Evolutionary conservation across 208 protist species (phyloP), one percentile per base, ranked within the genome.

Genomic region (Spongospora subterranea): DNA sequence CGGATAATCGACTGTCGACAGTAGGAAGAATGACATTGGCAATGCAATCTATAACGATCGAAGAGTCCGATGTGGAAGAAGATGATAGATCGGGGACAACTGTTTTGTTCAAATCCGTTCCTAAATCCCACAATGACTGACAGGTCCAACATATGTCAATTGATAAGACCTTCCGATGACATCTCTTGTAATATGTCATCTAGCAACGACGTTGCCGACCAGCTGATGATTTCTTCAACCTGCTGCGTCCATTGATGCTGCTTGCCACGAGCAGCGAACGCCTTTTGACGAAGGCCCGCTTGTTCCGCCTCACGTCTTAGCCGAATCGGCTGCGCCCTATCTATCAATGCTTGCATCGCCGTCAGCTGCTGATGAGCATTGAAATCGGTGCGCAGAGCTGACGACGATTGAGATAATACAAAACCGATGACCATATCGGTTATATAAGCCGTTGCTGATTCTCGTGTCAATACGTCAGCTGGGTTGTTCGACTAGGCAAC

Each of bases 221-320:
- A 40, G 35, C 35, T 6, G 17, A 82, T 6, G n/a, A 82, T 82
- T 17, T 6, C n/a, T 40, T 82, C 71, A n/a, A 82, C 35, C n/a
- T 35, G 17, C 35, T 35, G 6, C 35, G 35, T 39, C n/a, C 35
- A n/a, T 35, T 43, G n/a, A 6, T 82, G 17, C 40, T 40, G 35
- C 40, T 82, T 82, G 17, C 35, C 71, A 17, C 71, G 71, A 35
- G 71, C 71, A 82, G 71, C 71, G n/a, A 82, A 82, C 71, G 6
- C 17, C 40, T 82, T 82, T n/a, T 82, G 71, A 40, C 71, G 71
- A 39, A 45, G 71, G 17, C 71, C 71, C 6, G 71, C 35, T 43
- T 82, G 35, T 20, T 20, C 71, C 71, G 71, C 71, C 35, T 82
- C 71, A 35, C 71, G n/a, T 35, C 71, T 35, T 82, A 35, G 6